These are phyloP conservation scores for Wallacemonas collosoma DNA, from an alignment of 208 protist species.

Conservation along the genomic window DNA sequence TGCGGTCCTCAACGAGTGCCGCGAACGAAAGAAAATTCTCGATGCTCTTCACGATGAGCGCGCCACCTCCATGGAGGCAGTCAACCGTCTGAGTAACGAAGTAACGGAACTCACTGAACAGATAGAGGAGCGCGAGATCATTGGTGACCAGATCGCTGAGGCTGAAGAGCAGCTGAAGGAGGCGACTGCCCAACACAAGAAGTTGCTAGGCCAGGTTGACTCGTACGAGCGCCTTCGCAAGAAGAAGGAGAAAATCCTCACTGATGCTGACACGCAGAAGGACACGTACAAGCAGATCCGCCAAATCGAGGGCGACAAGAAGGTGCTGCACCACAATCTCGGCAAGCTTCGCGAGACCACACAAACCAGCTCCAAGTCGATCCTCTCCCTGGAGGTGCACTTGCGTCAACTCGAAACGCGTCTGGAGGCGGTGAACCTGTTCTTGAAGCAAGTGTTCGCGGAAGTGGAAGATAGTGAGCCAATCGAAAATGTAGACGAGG, in stretches of 20 bases:
- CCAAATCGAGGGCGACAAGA: slow-evolving; percentile 75
- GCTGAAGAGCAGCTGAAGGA: slow-evolving; percentile 53
- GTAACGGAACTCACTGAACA: slow-evolving; percentile 47
- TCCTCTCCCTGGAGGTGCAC: slow-evolving; percentile 76
- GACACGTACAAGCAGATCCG: slow-evolving; percentile 76
- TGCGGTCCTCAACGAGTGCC: slow-evolving; percentile 53
- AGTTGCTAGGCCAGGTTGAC: slow-evolving; percentile 56
- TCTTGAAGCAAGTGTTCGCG: slow-evolving; percentile 77
- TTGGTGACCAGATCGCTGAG: slow-evolving; percentile 52
- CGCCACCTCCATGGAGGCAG: slow-evolving; percentile 20
- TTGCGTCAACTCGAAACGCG: slow-evolving; percentile 74
- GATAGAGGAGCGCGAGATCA: slow-evolving; percentile 38
- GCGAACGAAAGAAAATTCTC: slow-evolving; percentile 35
- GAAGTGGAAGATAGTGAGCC: slow-evolving; percentile 60
- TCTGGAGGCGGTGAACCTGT: slow-evolving; percentile 72
- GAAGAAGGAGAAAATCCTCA: slow-evolving; percentile 80
- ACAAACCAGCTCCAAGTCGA: slow-evolving; percentile 72
- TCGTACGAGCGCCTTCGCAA: slow-evolving; percentile 75
- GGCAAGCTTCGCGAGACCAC: slow-evolving; percentile 72
- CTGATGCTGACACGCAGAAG: slow-evolving; percentile 24
- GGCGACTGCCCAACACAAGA: slow-evolving; percentile 35
- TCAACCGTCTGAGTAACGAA: slow-evolving; percentile 54
- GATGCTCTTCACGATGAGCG: slow-evolving; percentile 52
- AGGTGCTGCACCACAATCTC: slow-evolving; percentile 68
- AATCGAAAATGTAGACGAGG: slow-evolving; percentile 61